Base-by-base conservation (phyloP, 345 rosid genomes). In the Eucalyptus regnans region DNA sequence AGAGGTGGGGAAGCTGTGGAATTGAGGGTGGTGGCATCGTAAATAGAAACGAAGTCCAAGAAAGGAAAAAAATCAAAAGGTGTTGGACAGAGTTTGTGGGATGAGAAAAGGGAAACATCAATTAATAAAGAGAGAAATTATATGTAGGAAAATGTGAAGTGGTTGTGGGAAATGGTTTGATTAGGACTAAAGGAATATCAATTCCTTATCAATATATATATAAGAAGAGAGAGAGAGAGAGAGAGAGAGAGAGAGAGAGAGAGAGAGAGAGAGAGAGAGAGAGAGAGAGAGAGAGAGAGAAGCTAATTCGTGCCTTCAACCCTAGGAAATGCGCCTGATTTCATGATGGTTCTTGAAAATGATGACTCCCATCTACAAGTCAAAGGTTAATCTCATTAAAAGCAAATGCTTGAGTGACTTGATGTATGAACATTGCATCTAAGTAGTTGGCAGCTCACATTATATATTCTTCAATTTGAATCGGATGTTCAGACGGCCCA, bases 251-350 rank as follows among this genome's bases (percentile, higher is more conserved):
- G 88, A 13, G 7, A 92, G 89, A 92, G 9, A 71, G 11, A 18
- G 56, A 7, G 56, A 51, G 9, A 17, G 22, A 51, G 54, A 16
- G 9, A 71, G 11, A 18, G 56, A 7, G 56, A 51, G 9, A 17
- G 22, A 51, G 54, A 51, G 50, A 49, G 50, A 49, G 15, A 12
- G 15, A 62, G 7, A 90, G 88, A 13, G 7, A 92, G 89, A 92
- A 93, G 93, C 88, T 87, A 41, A 76, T 66, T 51, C 76, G 68
- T 92, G 89, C 87, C 93, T 90, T 88, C 86, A 83, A 66, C 89
- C 91, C 93, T 91, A 90, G 93, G 90, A 91, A 93, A 91, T 93
- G 93, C 87, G 84, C 93, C 93, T 91, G 31, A 90, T 93, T 93
- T 91, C 91, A 91, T 91, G 92, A 89, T 43, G 66, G 90, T 68